Base-by-base conservation (phyloP, 2,329 filamentous ascomycete genomes). In the Nemania abortiva region DNA sequence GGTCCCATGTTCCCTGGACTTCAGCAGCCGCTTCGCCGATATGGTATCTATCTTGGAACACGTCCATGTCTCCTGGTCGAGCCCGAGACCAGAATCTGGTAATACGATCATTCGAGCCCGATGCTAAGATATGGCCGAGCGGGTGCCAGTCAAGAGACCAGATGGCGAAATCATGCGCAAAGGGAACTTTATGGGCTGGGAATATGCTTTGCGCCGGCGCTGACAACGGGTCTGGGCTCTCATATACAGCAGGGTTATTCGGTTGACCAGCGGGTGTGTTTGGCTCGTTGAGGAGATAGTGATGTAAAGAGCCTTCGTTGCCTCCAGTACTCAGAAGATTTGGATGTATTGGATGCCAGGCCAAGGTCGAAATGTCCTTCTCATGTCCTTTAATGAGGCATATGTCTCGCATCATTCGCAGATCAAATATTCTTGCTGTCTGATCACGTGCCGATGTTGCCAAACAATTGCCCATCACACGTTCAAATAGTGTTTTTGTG, bases 141-240 rank as follows among this genome's bases (percentile, higher is more conserved):
- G 96, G 96, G 79, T 99, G 96, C 95, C 96, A 99, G 83, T 98
- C 95, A 58, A 99, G 87, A 20, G 95, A 97, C 96, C 96, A 99
- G 72, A 99, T 96, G 20, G 94, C 94, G 79, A 95, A 97, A 74
- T 97, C 93, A 79, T 99, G 96, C 0, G 96, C 96, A 77, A 91
- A 95, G 7, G 92, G 89, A 37, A 98, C 83, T 76, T 90, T 92
- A 83, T 98, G 95, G 3, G 94, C 94, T 1, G 96, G 96, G 78
- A 93, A 93, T 70, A 99, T 93, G n/a, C 94, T 92, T 80, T 98
- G 95, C 0, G 94, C 90, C 0, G 94, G 91, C 0, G 93, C 91
- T 57, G 92, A 93, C 27, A 88, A 82, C 6, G 94, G 93, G 76
- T 97, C 94, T 1, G 92, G 85, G 70, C 88, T 91, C 79, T 98